These are phyloP conservation scores for Hibiscus tridactylites DNA, from an alignment of 345 rosid species.

Conservation along the genomic window DNA sequence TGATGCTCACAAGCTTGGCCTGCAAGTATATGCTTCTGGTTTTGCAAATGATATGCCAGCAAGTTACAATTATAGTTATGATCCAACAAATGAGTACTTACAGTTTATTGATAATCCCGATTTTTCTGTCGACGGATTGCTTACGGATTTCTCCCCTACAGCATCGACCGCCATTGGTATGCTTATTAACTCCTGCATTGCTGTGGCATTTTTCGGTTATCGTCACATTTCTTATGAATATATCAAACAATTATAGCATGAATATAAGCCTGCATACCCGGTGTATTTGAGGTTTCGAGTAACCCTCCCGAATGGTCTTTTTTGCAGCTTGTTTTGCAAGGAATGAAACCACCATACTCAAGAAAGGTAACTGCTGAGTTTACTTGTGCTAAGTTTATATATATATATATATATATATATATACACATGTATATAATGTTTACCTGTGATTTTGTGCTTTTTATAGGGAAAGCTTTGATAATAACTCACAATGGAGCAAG, in stretches of 20 bases:
- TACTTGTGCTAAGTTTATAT: neutral
- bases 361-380: slow-evolving; percentile 24
- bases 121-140: slow-evolving; percentile 68
- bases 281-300: slow-evolving; percentile 4
- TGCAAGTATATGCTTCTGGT: slow-evolving; percentile 68
- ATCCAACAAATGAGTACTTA: slow-evolving; percentile 64
- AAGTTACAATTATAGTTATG: slow-evolving; percentile 60
- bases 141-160: slow-evolving; percentile 80
- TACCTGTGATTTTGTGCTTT: neutral
- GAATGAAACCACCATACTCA: slow-evolving; percentile 21
- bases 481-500: slow-evolving; percentile 85
- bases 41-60: slow-evolving; percentile 55
- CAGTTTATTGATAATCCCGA: slow-evolving; percentile 46
- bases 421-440: neutral
- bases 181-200: slow-evolving; percentile 1
- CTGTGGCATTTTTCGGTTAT: neutral
- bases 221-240: neutral
- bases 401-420: neutral
- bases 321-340: slow-evolving; percentile 61
- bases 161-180: slow-evolving; percentile 67
- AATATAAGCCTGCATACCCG: neutral
- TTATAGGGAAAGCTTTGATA: slow-evolving; percentile 40
- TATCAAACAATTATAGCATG: neutral
- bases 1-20: slow-evolving; percentile 72
- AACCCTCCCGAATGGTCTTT: neutral